Evolutionary conservation across 331 rosid genomes (phyloP).

Genomic region (Telfairia occidentalis): DNA sequence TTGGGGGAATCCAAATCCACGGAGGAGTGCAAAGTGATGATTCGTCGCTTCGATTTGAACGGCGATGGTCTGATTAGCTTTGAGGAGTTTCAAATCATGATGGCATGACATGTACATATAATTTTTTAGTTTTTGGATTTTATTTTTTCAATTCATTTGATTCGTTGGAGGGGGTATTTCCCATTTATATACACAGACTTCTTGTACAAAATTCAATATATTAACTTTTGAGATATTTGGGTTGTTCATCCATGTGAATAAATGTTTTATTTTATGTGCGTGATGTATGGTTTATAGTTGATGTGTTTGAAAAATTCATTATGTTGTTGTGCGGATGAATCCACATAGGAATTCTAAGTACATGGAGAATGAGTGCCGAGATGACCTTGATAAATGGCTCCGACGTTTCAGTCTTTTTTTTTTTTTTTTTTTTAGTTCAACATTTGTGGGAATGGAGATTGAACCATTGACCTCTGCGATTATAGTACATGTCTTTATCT

Average conservation of each 20-base stretch:
- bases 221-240: neutral
- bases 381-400: no score
- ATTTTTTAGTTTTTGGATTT: neutral
- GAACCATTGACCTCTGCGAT: no score
- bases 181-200: neutral
- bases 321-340: no score
- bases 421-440: no score
- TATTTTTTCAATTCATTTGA: neutral
- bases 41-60: conserved; percentile 27
- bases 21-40: conserved; percentile 29
- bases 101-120: conserved; percentile 3
- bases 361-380: no score
- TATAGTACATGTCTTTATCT: no score
- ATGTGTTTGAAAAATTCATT: no score
- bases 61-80: conserved; percentile 40
- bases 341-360: no score
- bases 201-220: neutral
- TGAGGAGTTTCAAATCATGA: conserved; percentile 37
- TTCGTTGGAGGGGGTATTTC: neutral
- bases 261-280: neutral
- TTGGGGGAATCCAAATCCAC: conserved; percentile 24
- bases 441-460: no score
- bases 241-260: neutral
- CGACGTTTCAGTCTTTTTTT: no score
- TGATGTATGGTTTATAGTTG: no score